phyloP scores from a whole-genome alignment of 148 eudicot species.

The Limonium bicolor region DNA sequence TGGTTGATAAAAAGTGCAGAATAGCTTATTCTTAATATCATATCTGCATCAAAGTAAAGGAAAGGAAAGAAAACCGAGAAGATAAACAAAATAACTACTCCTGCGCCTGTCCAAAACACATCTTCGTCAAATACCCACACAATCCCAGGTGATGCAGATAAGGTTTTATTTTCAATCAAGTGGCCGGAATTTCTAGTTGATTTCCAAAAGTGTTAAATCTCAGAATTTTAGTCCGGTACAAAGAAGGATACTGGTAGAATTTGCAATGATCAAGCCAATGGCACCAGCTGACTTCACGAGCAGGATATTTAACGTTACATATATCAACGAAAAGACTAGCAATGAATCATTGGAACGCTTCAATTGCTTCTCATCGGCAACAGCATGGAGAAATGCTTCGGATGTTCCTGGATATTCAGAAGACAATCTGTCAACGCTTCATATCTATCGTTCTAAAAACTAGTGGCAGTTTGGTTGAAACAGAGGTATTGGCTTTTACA shows the following conservation, averaged over 20 bases:
- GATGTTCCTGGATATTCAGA: constrained; percentile 82
- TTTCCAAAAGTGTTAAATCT: too few species aligned
- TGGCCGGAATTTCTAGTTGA: too few species aligned
- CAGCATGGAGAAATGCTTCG: constrained; percentile 94
- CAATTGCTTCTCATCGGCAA: constrained; percentile 70
- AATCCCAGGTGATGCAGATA: too few species aligned
- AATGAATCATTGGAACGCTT: constrained; percentile 80
- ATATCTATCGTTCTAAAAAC: too few species aligned
- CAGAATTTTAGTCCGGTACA: too few species aligned
- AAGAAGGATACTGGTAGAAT: constrained; percentile 96
- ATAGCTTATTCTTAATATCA: constrained; percentile 69
- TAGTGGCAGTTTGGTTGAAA: not conserved
- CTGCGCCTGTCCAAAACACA: too few species aligned
- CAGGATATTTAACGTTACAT: constrained; percentile 53
- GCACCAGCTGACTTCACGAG: constrained; percentile 89
- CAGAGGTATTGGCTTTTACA: not conserved
- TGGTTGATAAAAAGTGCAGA: constrained; percentile 71
- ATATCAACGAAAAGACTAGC: constrained; percentile 68
- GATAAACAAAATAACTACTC: too few species aligned
- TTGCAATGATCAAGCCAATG: constrained; percentile 78
- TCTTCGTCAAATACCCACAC: too few species aligned
- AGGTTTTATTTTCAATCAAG: too few species aligned
- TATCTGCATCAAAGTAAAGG: constrained; percentile 61
- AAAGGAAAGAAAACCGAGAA: constrained; percentile 7
- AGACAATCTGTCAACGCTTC: not conserved